Percentiles rank a stretch among this genome's conserved stretches.
phyloP scores from a whole-genome alignment of 2,329 filamentous ascomycete genomes.

The Penicillium occitanis region DNA sequence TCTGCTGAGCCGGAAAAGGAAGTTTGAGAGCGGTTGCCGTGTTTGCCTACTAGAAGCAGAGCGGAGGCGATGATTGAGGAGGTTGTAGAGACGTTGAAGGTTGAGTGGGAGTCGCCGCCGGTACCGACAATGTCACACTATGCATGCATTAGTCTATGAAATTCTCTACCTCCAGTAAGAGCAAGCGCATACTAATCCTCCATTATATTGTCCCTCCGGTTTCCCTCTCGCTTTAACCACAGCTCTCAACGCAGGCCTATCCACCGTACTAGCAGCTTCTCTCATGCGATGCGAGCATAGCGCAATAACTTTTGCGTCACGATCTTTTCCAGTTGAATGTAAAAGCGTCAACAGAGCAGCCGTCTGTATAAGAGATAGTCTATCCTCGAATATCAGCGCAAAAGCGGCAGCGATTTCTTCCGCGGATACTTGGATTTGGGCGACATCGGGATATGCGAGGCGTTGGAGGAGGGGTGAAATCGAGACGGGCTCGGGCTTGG shows the following conservation, averaged over 20 bases:
- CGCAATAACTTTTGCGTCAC: constrained; percentile 79
- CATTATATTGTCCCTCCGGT: constrained; percentile 71
- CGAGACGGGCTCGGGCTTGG: constrained; percentile 42
- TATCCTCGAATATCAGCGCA: constrained; percentile 86
- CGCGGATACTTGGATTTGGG: constrained; percentile 60
- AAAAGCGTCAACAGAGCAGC: constrained; percentile 85
- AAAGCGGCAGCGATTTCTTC: constrained; percentile 87
- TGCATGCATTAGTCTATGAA: constrained; percentile 30
- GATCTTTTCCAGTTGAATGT: constrained; percentile 86
- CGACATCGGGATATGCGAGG: constrained; percentile 46
- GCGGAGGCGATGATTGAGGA: constrained; percentile 88
- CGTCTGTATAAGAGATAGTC: constrained; percentile 82
- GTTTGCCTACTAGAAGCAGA: constrained; percentile 83
- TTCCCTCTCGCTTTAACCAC: constrained; percentile 62
- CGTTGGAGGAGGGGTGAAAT: constrained; percentile 51
- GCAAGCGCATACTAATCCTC: constrained; percentile 69
- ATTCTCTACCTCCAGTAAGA: not conserved
- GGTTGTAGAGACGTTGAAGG: constrained; percentile 97
- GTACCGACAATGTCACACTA: constrained; percentile 92
- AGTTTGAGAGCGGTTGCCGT: constrained; percentile 93
- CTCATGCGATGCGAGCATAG: constrained; percentile 84
- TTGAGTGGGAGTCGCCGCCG: constrained; percentile 93
- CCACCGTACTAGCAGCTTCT: constrained; percentile 70
- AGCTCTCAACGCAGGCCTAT: constrained; percentile 60
- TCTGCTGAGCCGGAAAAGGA: constrained; percentile 95